Conservation (phyloP, 352 stramenopile genomes). For the Phytophthora pinifolia region DNA sequence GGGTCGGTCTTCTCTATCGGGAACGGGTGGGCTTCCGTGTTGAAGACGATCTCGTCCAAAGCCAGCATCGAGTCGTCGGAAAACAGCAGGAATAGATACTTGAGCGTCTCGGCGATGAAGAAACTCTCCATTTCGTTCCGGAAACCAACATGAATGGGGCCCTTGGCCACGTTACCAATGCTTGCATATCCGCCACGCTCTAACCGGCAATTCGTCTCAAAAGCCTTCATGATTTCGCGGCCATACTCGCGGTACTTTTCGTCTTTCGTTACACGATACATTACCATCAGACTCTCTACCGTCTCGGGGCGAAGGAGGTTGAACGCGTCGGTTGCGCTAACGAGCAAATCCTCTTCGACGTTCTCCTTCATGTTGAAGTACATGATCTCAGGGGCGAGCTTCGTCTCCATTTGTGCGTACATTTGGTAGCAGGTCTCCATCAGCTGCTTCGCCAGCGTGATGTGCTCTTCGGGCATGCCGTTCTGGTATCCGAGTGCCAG, state of each 20-base stretch:
- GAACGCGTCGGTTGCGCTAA: slow-evolving; percentile 64
- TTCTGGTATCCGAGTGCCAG: slow-evolving; percentile 79
- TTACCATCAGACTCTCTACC: slow-evolving; percentile 91
- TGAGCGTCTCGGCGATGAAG: slow-evolving; percentile 93
- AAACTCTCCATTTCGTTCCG: slow-evolving; percentile 90
- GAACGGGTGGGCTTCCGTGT: slow-evolving; percentile 88
- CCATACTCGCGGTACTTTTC: slow-evolving; percentile 86
- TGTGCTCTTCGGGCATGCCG: slow-evolving; percentile 60
- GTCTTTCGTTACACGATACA: slow-evolving; percentile 90
- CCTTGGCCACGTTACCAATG: slow-evolving; percentile 57
- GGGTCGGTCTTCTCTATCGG: slow-evolving; percentile 37
- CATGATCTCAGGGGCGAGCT: slow-evolving; percentile 88
- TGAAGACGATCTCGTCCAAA: slow-evolving; percentile 88
- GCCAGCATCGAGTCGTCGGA: slow-evolving; percentile 76
- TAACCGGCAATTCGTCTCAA: slow-evolving; percentile 83
- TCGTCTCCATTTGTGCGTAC: slow-evolving; percentile 78
- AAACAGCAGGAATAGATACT: slow-evolving; percentile 94
- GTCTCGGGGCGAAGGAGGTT: slow-evolving; percentile 91
- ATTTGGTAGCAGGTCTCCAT: slow-evolving; percentile 88
- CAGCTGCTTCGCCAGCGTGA: slow-evolving; percentile 78
- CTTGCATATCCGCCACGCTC: slow-evolving; percentile 61
- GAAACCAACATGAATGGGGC: slow-evolving; percentile 41
- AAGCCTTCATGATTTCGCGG: slow-evolving; percentile 82
- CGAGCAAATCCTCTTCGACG: slow-evolving; percentile 47
- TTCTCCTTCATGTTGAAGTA: slow-evolving; percentile 71